Evolutionary conservation across 2,329 filamentous ascomycete species (phyloP), one percentile per base, ranked within the genome.

Genomic region (Apiospora malaysiana): DNA sequence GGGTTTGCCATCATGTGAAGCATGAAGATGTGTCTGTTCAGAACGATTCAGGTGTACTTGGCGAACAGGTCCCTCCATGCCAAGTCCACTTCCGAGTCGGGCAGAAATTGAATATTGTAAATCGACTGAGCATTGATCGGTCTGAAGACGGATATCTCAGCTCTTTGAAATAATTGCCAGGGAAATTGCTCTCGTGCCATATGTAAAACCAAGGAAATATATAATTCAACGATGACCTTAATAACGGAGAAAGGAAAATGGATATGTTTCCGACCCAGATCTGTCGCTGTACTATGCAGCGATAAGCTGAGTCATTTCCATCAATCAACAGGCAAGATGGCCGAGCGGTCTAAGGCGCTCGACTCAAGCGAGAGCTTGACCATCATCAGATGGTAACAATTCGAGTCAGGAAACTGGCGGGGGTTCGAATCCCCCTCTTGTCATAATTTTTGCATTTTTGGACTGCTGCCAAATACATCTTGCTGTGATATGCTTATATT

Each of bases 371-470:
- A 10, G 23, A 63, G 9, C 56, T 63, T 63, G 56, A 63, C 56
- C 56, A 14, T 63, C 56, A 12, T 23, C 56, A 63, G 56, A 63
- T 40, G 56, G 56, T 63, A 63, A 63, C 56, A 63, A 63, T 63
- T 63, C 56, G 56, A 63, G 56, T 63, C 56, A 63, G 56, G 56
- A 63, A 63, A 63, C 56, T 63, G 56, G 56, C 56, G 56, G 56
- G 56, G 56, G 56, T 63, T 63, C 56, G 56, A 63, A 63, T 63
- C 56, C 56, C 56, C 56, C 56, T 63, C 56, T 63, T 63, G 56
- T 63, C 56, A 63, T n/a, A 40, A 10, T 3, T 40, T 63, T 63
- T 63, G 56, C 56, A 63, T 63, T 40, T n/a, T 40, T 40, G 45
- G 5, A 16, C 18, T 47, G 4, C 21, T 47, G 21, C 32, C 3